Conservation (phyloP, 2,329 filamentous ascomycete species). For the Capronia americana region DNA sequence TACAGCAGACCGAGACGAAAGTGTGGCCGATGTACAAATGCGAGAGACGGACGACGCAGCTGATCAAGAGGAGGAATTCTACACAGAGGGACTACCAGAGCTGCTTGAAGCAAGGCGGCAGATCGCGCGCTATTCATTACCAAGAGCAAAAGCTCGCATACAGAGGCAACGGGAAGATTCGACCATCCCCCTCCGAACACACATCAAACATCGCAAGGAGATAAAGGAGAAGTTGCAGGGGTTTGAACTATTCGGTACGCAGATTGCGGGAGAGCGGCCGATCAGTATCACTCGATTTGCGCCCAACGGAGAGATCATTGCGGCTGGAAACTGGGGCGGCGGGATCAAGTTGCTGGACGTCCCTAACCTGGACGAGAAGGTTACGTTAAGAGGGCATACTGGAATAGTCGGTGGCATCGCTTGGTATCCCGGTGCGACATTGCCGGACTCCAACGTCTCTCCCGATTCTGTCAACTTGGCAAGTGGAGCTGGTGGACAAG, state of each 20-base stretch:
- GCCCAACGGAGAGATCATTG: slow-evolving; percentile 80
- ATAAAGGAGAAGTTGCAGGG: slow-evolving; percentile 81
- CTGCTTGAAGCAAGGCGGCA: slow-evolving; percentile 77
- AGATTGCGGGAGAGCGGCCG: slow-evolving; percentile 88
- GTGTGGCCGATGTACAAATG: slow-evolving; percentile 61
- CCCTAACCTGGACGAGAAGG: slow-evolving; percentile 78
- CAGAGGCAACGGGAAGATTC: slow-evolving; percentile 80
- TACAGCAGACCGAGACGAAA: slow-evolving; percentile 61
- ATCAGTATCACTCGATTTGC: slow-evolving; percentile 92
- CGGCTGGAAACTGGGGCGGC: slow-evolving; percentile 91
- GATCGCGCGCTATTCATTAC: slow-evolving; percentile 83
- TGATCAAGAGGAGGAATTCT: slow-evolving; percentile 91
- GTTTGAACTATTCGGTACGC: slow-evolving; percentile 91
- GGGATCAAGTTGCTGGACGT: slow-evolving; percentile 85
- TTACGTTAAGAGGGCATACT: slow-evolving; percentile 79
- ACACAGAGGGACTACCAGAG: slow-evolving; percentile 78
- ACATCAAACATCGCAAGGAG: slow-evolving; percentile 88
- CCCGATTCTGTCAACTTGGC: slow-evolving; percentile 80
- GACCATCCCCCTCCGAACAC: slow-evolving; percentile 81
- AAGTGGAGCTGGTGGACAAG: slow-evolving; percentile 66
- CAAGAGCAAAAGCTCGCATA: slow-evolving; percentile 77
- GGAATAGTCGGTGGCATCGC: slow-evolving; percentile 88
- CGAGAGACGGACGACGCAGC: slow-evolving; percentile 66
- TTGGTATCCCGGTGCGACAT: slow-evolving; percentile 84
- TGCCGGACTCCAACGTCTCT: slow-evolving; percentile 73